These are phyloP conservation scores for Cryptococcus hybrid DNA, from an alignment of 1,284 basidiomycete species.

Conservation along the genomic window DNA sequence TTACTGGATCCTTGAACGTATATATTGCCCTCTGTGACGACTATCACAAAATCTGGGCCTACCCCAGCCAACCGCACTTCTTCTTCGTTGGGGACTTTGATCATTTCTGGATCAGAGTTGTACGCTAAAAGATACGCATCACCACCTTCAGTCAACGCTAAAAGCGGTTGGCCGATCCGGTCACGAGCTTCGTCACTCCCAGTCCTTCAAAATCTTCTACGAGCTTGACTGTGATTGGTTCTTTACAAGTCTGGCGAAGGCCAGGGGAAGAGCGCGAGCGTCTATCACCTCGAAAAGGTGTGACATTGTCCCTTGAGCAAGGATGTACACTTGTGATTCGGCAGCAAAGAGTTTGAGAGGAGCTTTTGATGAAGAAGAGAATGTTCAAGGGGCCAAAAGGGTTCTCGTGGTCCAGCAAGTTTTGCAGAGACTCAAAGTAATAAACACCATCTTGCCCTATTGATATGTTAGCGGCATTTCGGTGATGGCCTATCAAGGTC, in stretches of 20 bases:
- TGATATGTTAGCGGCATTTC: background rate
- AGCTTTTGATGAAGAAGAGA: constrained; percentile 2
- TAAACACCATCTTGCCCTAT: constrained; percentile 8
- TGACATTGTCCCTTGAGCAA: constrained; percentile 2
- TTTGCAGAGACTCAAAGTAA: constrained; percentile 13
- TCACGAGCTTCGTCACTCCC: constrained; percentile 15
- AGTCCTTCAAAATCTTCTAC: constrained; percentile 36
- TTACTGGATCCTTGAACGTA: constrained; percentile 36
- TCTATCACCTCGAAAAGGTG: constrained; percentile 24
- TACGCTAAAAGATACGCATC: constrained; percentile 27
- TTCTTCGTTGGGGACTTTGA: constrained; percentile 10
- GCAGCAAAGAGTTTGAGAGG: constrained; percentile 18
- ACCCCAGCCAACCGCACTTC: constrained; percentile 24
- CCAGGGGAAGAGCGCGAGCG: constrained; percentile 6
- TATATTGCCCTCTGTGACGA: constrained; percentile 21
- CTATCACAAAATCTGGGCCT: constrained; percentile 32
- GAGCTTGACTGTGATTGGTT: constrained; percentile 6
- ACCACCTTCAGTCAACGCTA: constrained; percentile 25
- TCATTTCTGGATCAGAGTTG: constrained; percentile 9
- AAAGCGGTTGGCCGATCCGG: constrained; percentile 27
- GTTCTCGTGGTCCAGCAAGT: constrained; percentile 2
- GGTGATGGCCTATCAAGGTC: background rate
- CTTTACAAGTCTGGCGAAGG: background rate
- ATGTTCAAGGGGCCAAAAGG: constrained; percentile 1
- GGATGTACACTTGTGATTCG: constrained; percentile 27